Base-by-base conservation (phyloP, 2,329 filamentous ascomycete genomes). In the Botrytis sinoallii region DNA sequence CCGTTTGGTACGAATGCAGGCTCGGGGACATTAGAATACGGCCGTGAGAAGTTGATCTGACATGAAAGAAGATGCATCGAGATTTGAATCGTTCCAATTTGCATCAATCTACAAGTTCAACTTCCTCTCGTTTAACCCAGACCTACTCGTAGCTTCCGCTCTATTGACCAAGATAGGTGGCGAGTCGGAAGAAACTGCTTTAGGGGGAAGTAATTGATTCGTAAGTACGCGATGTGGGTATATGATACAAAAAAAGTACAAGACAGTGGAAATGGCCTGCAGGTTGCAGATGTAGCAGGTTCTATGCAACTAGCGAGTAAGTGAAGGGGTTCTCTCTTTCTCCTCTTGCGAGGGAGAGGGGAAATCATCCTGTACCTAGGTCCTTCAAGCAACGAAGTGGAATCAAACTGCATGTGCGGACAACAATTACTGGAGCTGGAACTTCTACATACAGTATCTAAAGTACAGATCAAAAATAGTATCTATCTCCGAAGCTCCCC, bases 231-330 rank as follows among this genome's bases (percentile, higher is more conserved):
- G 29, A 70, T 63, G 55, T 70, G 55, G 55, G 32, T 70, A 46
- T 61, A 35, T 65, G 12, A 25, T 55, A 68, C 32, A 40, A 55
- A 32, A 68, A 68, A 57, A 40, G n/a, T 68, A 40, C 65, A 68
- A 10, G 64, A 67, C 44, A 66, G 48, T 55, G 35, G 48, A 40
- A 68, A 68, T 68, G 35, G 46, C 48, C 65, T 71, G 69, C 44
- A 71, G 44, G 42, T 71, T 71, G 69, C 44, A 71, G 69, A 42
- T 64, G 57, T 59, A 65, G 42, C 29, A 48, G 35, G 35, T 18
- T 46, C 63, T 18, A 66, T 71, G 71, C 48, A 72, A n/a, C 64
- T 72, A 72, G 46, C 71, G 63, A 69, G 71, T 69, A 72, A 72
- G 63, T 63, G 63, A 68, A 68, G 55, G 64, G 63, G 32, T n/a